phyloP scores from a whole-genome alignment of 192 early-diverging fungal genomes.

The Backusella psychrophila region DNA sequence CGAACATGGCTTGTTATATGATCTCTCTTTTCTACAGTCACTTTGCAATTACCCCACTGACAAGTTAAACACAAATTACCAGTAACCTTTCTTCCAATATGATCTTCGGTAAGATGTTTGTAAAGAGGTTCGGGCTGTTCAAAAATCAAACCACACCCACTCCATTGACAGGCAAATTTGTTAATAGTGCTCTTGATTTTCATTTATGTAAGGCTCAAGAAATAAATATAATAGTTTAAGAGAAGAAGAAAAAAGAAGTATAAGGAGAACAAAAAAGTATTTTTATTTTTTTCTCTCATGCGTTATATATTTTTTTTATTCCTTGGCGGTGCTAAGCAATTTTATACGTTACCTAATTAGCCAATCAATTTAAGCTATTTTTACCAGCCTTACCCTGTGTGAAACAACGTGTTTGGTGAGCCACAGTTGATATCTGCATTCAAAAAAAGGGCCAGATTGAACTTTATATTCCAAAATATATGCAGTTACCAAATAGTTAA shows the following conservation, averaged over 20 bases:
- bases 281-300: background rate
- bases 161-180: background rate
- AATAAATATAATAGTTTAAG: background rate
- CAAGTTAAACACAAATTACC: background rate
- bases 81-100: background rate
- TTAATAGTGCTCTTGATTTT: background rate
- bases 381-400: conserved; percentile 5
- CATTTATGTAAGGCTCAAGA: background rate
- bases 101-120: conserved; percentile 1
- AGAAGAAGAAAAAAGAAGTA: background rate
- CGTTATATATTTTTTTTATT: background rate
- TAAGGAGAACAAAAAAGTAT: background rate
- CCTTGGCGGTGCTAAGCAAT: conserved; percentile 5
- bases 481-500: conserved; percentile 1
- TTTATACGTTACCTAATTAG: background rate
- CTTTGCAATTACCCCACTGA: background rate
- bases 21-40: background rate
- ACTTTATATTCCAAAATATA: background rate
- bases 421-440: conserved; percentile 1
- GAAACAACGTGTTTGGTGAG: conserved; percentile 7
- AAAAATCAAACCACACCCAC: background rate
- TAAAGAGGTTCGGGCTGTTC: background rate
- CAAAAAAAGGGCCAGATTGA: background rate
- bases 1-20: conserved; percentile 1
- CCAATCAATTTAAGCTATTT: background rate